Evolutionary conservation across 148 eudicot species (phyloP).

Genomic region (Polygonum aviculare): DNA sequence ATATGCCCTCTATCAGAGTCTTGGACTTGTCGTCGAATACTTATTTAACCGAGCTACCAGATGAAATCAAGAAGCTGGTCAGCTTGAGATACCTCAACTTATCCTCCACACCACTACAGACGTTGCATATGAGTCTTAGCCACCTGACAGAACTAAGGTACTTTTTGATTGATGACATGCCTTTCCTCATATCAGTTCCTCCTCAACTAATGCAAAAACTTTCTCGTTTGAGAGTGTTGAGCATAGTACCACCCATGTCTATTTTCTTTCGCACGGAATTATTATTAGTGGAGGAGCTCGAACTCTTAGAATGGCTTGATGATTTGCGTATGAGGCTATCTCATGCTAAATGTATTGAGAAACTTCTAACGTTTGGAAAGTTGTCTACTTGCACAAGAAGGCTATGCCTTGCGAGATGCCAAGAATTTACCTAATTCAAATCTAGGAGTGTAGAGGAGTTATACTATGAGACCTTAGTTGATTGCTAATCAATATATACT

Average conservation of each 20-base stretch:
- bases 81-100: background rate
- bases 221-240: background rate
- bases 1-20: background rate
- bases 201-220: background rate
- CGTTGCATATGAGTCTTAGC: background rate
- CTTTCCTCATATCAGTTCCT: background rate
- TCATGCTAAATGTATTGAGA: background rate
- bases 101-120: background rate
- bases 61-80: constrained; percentile 2
- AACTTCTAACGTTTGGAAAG: background rate
- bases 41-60: background rate
- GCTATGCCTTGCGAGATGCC: background rate
- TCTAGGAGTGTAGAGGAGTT: no score
- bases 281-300: background rate
- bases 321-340: background rate
- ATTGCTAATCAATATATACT: no score
- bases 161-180: background rate
- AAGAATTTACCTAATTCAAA: no score
- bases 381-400: background rate
- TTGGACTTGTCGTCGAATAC: background rate
- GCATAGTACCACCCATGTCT: no score
- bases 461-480: no score
- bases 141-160: background rate
- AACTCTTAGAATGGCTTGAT: background rate
- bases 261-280: no score